Percentiles rank a stretch among this genome's conserved stretches.
phyloP scores from a whole-genome alignment of 257 asterid species.

The Nicotiana obtusifolia region DNA sequence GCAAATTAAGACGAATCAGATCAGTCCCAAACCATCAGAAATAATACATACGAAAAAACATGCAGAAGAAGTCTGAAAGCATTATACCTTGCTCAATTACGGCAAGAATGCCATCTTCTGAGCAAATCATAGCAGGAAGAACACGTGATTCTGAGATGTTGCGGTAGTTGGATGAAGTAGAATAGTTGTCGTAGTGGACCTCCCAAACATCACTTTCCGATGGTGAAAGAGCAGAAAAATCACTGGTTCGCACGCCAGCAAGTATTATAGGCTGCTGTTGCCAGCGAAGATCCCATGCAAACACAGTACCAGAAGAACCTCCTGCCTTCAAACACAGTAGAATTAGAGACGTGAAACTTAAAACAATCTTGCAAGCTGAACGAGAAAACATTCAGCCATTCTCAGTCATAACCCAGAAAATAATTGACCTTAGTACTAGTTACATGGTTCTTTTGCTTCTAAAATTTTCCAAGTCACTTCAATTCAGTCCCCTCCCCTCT shows the following conservation, averaged over 20 bases:
- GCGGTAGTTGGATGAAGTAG: constrained; percentile 48
- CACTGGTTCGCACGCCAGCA: constrained; percentile 43
- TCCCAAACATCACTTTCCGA: constrained; percentile 92
- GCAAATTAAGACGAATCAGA: constrained; percentile 9
- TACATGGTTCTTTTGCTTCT: not conserved
- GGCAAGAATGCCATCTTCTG: constrained; percentile 93
- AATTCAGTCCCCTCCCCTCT: not conserved
- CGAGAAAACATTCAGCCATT: not conserved
- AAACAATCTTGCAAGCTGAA: not conserved
- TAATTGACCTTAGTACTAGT: not conserved
- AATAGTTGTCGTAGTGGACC: constrained; percentile 75
- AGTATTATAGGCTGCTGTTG: constrained; percentile 65
- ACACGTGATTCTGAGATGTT: constrained; percentile 53
- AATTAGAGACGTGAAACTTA: constrained; percentile 5
- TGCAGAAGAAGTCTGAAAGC: not conserved
- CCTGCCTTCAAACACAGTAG: constrained; percentile 65
- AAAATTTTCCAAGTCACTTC: not conserved
- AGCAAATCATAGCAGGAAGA: constrained; percentile 90
- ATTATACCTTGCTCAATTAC: constrained; percentile 68
- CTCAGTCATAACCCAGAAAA: not conserved
- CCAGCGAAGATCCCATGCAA: constrained; percentile 94
- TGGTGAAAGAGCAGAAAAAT: constrained; percentile 35
- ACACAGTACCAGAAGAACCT: constrained; percentile 87
- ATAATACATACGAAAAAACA: not conserved
- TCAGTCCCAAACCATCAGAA: constrained; percentile 15